Conservation (phyloP, 306 rosid genomes). For the Rosa multiflora region DNA sequence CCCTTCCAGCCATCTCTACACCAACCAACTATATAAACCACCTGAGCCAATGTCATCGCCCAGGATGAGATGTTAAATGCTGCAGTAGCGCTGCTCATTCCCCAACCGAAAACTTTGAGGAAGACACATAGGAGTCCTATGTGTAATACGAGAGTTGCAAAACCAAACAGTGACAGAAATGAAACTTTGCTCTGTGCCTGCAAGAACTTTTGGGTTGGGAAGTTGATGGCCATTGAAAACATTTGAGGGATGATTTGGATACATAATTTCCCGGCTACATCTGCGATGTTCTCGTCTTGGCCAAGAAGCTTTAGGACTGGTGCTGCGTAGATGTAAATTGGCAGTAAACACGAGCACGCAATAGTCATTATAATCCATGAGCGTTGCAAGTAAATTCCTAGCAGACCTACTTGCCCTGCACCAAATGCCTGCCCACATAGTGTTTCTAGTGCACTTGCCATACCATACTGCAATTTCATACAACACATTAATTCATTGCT, state of each 20-base stretch:
- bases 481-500: background rate
- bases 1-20: constrained; percentile 86
- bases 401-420: constrained; percentile 87
- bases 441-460: constrained; percentile 98
- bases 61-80: constrained; percentile 72
- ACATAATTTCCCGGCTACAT: constrained; percentile 68
- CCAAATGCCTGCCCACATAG: constrained; percentile 96
- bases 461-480: constrained; percentile 69
- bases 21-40: constrained; percentile 72
- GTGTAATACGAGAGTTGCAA: constrained; percentile 43
- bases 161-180: constrained; percentile 74
- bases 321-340: constrained; percentile 61
- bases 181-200: constrained; percentile 83
- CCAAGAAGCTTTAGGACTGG: constrained; percentile 73
- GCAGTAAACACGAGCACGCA: constrained; percentile 51
- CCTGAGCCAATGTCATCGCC: constrained; percentile 67
- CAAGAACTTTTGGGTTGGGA: constrained; percentile 82
- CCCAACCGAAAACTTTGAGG: constrained; percentile 56
- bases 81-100: constrained; percentile 67
- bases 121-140: constrained; percentile 45
- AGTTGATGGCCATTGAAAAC: constrained; percentile 81
- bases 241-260: constrained; percentile 85
- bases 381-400: constrained; percentile 88
- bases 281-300: constrained; percentile 60
- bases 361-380: constrained; percentile 65